These are phyloP conservation scores for Dothideomycetes sp. DNA, from an alignment of 2,329 filamentous ascomycete species.

Conservation along the genomic window DNA sequence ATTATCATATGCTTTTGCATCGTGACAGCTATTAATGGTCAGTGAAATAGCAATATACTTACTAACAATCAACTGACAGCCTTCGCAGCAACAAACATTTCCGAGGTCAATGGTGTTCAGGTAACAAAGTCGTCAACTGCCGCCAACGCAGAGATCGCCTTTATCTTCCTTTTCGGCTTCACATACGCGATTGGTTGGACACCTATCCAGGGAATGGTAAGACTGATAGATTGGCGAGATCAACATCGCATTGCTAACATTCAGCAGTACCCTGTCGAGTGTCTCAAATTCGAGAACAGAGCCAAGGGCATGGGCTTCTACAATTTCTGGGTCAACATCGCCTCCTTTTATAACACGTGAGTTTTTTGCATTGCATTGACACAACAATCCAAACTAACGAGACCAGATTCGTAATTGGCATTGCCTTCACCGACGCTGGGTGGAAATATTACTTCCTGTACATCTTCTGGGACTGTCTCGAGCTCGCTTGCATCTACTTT, in stretches of 20 bases:
- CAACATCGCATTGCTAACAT: no score
- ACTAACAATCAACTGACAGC: no score
- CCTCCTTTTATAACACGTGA: constrained; percentile 24
- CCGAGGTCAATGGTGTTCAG: no score
- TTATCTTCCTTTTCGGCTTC: constrained; percentile 22
- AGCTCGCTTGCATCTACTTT: constrained; percentile 22
- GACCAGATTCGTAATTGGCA: no score
- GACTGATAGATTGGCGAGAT: constrained; percentile 3
- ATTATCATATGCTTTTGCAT: not conserved
- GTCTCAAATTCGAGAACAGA: constrained; percentile 33
- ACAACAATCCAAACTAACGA: no score
- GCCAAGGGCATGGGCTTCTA: constrained; percentile 33
- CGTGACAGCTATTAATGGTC: no score
- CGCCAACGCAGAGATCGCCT: constrained; percentile 14
- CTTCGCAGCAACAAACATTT: no score
- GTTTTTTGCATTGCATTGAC: no score
- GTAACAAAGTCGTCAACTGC: no score
- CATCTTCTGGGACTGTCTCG: constrained; percentile 21
- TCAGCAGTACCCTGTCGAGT: constrained; percentile 35
- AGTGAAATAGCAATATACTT: no score
- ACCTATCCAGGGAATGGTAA: constrained; percentile 25
- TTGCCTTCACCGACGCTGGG: constrained; percentile 15
- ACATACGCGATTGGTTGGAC: constrained; percentile 23
- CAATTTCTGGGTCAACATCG: constrained; percentile 23
- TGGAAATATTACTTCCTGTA: constrained; percentile 19